Percentiles rank a stretch among this genome's conserved stretches.
These are phyloP conservation scores for Kwoniella sp. DNA, from an alignment of 768 basidiomycete genomes.

Conservation along the genomic window DNA sequence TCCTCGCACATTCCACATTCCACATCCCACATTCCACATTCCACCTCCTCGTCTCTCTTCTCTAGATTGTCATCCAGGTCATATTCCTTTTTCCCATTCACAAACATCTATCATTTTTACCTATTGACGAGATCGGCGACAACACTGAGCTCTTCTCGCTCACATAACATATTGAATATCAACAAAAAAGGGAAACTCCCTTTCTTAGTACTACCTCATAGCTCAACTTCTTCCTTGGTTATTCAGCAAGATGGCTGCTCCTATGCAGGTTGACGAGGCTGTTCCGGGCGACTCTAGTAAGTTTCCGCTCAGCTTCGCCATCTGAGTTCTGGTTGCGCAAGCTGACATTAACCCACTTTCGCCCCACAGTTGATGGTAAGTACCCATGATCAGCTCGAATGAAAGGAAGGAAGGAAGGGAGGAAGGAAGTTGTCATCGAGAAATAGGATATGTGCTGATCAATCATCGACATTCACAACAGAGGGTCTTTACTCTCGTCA, in stretches of 20 bases:
- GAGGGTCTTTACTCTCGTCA: constrained; percentile 56
- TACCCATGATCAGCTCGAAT: not conserved
- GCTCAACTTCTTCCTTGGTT: not conserved
- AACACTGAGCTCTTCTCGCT: no score
- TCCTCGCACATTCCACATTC: not conserved
- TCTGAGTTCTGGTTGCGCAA: not conserved
- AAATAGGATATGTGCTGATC: constrained; percentile 7
- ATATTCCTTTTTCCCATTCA: not conserved
- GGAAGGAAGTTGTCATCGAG: not conserved
- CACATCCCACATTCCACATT: not conserved
- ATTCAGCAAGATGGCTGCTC: constrained; percentile 39
- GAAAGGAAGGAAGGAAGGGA: not conserved
- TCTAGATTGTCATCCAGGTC: not conserved
- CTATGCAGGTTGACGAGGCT: constrained; percentile 53
- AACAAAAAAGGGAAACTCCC: no score
- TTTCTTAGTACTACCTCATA: not conserved
- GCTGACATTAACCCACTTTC: not conserved
- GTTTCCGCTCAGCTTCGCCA: constrained; percentile 15
- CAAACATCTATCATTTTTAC: no score
- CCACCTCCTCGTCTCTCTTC: not conserved
- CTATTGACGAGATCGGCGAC: no score
- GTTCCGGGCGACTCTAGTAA: constrained; percentile 51
- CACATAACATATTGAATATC: no score
- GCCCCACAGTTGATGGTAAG: constrained; percentile 50
- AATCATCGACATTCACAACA: constrained; percentile 23